These are phyloP conservation scores for Brasilioporus rufonigricans DNA, from an alignment of 768 basidiomycete species.

Conservation along the genomic window DNA sequence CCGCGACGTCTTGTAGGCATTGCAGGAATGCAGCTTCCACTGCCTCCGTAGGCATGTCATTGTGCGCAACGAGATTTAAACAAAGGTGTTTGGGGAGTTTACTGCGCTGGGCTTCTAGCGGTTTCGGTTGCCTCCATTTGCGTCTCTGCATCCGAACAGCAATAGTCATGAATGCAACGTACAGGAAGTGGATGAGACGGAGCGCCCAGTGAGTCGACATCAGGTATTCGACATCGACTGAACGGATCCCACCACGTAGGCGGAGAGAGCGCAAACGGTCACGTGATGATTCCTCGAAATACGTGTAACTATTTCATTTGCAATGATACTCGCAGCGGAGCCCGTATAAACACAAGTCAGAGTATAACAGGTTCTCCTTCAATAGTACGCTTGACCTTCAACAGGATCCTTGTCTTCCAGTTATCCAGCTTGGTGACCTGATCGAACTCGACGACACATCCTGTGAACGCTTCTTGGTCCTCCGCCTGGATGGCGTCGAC, in stretches of 20 bases:
- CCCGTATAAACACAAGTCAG: constrained; percentile 3
- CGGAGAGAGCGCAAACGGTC: neutral
- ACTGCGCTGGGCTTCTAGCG: constrained; percentile 49
- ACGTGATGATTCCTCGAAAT: constrained; percentile 18
- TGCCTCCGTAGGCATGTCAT: constrained; percentile 33
- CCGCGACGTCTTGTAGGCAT: constrained; percentile 49
- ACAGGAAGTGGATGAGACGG: constrained; percentile 55
- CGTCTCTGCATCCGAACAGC: constrained; percentile 40
- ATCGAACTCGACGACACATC: constrained; percentile 88
- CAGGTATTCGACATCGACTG: constrained; percentile 13
- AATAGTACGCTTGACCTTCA: constrained; percentile 85
- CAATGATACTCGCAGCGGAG: neutral
- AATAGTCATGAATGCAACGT: constrained; percentile 43
- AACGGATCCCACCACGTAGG: no score
- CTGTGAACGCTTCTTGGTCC: constrained; percentile 74
- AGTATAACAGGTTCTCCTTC: constrained; percentile 51
- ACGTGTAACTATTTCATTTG: constrained; percentile 20
- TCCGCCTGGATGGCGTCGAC: constrained; percentile 74
- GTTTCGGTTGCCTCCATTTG: constrained; percentile 40
- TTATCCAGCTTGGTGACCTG: constrained; percentile 90
- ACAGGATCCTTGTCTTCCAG: constrained; percentile 91
- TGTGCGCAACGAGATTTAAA: constrained; percentile 53
- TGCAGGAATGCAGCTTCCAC: constrained; percentile 46
- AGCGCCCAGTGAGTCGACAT: constrained; percentile 49
- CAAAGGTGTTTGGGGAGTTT: constrained; percentile 68